Percentiles rank a stretch among this genome's conserved stretches.
Conservation (phyloP, 768 basidiomycete genomes). For the Mycena galericulata region DNA sequence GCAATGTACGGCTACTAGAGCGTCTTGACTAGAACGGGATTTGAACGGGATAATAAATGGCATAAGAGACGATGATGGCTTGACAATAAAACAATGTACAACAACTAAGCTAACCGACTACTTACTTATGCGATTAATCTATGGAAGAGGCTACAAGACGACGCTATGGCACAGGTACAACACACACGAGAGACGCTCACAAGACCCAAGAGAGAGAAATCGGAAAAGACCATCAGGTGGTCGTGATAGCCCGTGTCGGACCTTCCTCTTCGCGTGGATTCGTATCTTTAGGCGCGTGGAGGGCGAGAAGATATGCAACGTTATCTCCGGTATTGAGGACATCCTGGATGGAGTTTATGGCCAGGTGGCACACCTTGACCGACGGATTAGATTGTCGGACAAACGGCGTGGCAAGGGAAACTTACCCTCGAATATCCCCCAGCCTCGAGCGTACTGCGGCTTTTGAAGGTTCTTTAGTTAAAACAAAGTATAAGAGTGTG, state of each 20-base stretch:
- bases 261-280: constrained; percentile 50
- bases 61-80: background rate
- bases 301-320: constrained; percentile 68
- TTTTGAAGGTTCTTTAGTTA: background rate
- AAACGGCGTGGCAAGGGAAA: background rate
- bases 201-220: constrained; percentile 22
- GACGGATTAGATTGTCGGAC: constrained; percentile 13
- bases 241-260: constrained; percentile 55
- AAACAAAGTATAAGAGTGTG: constrained; percentile 46
- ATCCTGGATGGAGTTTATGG: constrained; percentile 75
- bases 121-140: too few relatives aligned
- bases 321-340: constrained; percentile 81
- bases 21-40: too few relatives aligned
- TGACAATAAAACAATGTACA: constrained; percentile 17
- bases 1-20: too few relatives aligned
- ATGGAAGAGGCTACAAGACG: constrained; percentile 28
- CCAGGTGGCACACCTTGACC: constrained; percentile 73
- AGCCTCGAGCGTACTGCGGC: constrained; percentile 25
- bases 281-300: constrained; percentile 59
- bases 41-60: too few relatives aligned
- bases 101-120: constrained; percentile 24
- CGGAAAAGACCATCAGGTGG: constrained; percentile 47
- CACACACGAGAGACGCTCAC: constrained; percentile 4
- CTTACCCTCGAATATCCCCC: constrained; percentile 67
- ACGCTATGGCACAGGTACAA: constrained; percentile 27